Conservation (phyloP, 2,329 filamentous ascomycete genomes). For the Fusarium succisae region DNA sequence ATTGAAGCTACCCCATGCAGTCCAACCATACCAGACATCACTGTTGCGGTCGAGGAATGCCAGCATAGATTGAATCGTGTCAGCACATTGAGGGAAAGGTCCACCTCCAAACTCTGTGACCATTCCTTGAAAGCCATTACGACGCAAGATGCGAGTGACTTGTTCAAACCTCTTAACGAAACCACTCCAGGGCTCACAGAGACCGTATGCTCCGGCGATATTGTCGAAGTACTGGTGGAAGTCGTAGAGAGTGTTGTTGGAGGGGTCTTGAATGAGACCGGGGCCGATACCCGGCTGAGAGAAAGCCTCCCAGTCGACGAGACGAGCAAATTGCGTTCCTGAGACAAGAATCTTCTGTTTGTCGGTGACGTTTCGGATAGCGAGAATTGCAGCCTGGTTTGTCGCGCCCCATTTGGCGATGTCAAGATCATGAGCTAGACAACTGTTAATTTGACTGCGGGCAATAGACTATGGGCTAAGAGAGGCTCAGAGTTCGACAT, state of each 20-base stretch:
- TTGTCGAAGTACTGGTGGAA: conserved; percentile 2
- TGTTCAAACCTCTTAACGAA: neutral
- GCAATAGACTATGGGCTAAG: fast-evolving
- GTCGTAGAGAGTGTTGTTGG: neutral
- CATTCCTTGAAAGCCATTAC: neutral
- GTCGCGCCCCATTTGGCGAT: neutral
- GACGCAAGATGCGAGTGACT: neutral
- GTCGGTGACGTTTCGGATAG: neutral
- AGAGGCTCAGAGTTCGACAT: neutral
- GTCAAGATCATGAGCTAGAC: neutral
- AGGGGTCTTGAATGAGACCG: neutral
- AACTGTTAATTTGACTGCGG: neutral
- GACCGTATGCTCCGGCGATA: neutral
- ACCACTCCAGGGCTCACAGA: neutral
- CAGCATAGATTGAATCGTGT: neutral
- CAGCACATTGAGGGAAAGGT: neutral
- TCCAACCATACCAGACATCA: conserved; percentile 2
- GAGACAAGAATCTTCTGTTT: neutral
- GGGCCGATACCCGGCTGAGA: neutral
- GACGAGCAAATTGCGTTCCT: neutral
- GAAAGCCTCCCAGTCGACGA: neutral
- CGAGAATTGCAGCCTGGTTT: neutral
- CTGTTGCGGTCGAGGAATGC: neutral
- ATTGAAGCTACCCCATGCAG: neutral
- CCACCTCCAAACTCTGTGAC: neutral